These are phyloP conservation scores for Chimonanthus salicifolius DNA, from an alignment of 164 flowering plant species.

Conservation along the genomic window DNA sequence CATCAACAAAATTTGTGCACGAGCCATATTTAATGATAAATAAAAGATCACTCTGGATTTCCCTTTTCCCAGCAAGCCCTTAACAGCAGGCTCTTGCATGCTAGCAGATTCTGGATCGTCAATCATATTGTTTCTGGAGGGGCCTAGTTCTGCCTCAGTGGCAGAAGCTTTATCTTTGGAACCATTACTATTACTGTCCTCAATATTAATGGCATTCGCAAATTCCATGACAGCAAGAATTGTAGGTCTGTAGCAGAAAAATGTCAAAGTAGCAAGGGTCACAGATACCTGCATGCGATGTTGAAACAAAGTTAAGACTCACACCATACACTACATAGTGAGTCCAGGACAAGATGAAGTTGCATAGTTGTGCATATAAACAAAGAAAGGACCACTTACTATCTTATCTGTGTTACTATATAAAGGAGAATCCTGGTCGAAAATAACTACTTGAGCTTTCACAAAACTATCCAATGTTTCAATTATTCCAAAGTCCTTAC, in stretches of 20 bases:
- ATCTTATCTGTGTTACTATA: constrained; percentile 60
- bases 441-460: constrained; percentile 79
- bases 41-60: constrained; percentile 75
- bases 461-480: constrained; percentile 76
- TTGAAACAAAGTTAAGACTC: not conserved
- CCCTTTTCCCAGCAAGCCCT: constrained; percentile 85
- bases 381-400: constrained; percentile 27
- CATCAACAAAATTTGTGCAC: constrained; percentile 77
- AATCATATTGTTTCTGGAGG: constrained; percentile 20
- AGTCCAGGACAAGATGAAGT: constrained; percentile 2
- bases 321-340: not conserved
- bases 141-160: constrained; percentile 22
- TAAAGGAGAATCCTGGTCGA: constrained; percentile 61
- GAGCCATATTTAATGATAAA: constrained; percentile 72
- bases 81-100: constrained; percentile 50
- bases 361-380: not conserved
- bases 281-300: constrained; percentile 58
- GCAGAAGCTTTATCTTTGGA: constrained; percentile 38
- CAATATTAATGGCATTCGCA: constrained; percentile 61
- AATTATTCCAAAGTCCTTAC: constrained; percentile 22
- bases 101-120: constrained; percentile 24
- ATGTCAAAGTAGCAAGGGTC: constrained; percentile 79
- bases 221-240: constrained; percentile 85
- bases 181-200: constrained; percentile 39
- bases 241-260: constrained; percentile 86